Evolutionary conservation across 164 flowering plant genomes (phyloP).

Genomic region (Warburgia ugandensis): DNA sequence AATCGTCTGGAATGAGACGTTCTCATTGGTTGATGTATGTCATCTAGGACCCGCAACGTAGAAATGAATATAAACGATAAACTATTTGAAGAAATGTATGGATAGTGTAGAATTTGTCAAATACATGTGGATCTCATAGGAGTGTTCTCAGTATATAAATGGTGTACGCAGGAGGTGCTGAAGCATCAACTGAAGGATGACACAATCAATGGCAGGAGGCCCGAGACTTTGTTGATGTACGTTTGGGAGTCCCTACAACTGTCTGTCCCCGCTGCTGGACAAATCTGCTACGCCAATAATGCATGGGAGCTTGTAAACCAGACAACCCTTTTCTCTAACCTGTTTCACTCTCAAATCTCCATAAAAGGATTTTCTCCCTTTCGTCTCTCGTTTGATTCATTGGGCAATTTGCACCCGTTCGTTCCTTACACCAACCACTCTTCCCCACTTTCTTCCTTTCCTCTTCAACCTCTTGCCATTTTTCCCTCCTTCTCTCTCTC

Average conservation of each 20-base stretch:
- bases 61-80: too few species aligned
- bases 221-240: conserved; percentile 8
- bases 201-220: conserved; percentile 12
- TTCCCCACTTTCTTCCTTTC: conserved; percentile 9
- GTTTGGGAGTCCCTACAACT: conserved; percentile 44
- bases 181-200: conserved; percentile 3
- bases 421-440: too few species aligned
- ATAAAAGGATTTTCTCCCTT: too few species aligned
- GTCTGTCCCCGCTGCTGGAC: conserved; percentile 48
- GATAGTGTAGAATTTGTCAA: background rate
- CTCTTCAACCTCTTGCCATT: conserved; percentile 1
- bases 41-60: too few species aligned
- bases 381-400: too few species aligned
- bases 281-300: conserved; percentile 55
- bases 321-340: too few species aligned
- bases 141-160: background rate
- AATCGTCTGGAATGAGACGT: too few species aligned
- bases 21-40: too few species aligned
- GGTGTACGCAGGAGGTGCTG: background rate
- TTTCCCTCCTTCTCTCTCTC: background rate
- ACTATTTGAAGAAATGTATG: too few species aligned
- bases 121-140: too few species aligned
- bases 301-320: conserved; percentile 35
- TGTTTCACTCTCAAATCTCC: too few species aligned
- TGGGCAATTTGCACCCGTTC: too few species aligned